Evolutionary conservation across 2,329 filamentous ascomycete genomes (phyloP).

Genomic region (Ustilaginoidea virens): DNA sequence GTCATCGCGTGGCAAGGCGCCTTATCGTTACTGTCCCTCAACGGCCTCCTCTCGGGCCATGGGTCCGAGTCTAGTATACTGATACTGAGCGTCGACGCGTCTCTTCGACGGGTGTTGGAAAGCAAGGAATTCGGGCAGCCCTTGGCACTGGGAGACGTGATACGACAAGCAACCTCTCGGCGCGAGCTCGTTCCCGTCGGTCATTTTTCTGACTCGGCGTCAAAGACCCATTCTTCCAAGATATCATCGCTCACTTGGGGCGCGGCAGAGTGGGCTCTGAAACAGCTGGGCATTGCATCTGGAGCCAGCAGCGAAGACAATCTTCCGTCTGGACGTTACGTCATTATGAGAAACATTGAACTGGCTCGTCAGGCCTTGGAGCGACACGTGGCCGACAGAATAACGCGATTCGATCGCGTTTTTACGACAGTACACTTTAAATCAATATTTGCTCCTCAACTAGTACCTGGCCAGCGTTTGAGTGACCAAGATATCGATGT

Average conservation of each 20-base stretch:
- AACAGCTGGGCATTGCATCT: conserved; percentile 48
- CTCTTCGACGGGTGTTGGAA: conserved; percentile 56
- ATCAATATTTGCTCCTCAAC: conserved; percentile 35
- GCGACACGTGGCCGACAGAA: conserved; percentile 24
- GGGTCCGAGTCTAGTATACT: conserved; percentile 29
- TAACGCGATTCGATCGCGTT: conserved; percentile 45
- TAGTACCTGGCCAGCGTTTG: conserved; percentile 34
- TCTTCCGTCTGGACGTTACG: conserved; percentile 46
- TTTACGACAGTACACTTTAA: conserved; percentile 53
- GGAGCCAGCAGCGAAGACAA: conserved; percentile 32
- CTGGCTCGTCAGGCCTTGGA: conserved; percentile 39
- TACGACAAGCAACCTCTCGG: conserved; percentile 56
- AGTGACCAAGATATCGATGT: conserved; percentile 53
- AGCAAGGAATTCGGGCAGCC: conserved; percentile 68
- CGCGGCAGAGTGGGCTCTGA: conserved; percentile 60
- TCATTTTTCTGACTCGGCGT: conserved; percentile 48
- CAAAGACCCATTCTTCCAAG: conserved; percentile 56
- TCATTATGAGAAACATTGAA: conserved; percentile 49
- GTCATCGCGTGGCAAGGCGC: conserved; percentile 63
- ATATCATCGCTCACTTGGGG: conserved; percentile 58
- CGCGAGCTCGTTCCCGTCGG: conserved; percentile 55
- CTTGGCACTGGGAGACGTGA: conserved; percentile 61
- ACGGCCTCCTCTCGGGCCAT: conserved; percentile 35
- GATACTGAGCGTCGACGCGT: conserved; percentile 39
- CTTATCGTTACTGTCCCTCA: conserved; percentile 51